These are phyloP conservation scores for Kondoa malvinella DNA, from an alignment of 768 basidiomycete species.

Conservation along the genomic window DNA sequence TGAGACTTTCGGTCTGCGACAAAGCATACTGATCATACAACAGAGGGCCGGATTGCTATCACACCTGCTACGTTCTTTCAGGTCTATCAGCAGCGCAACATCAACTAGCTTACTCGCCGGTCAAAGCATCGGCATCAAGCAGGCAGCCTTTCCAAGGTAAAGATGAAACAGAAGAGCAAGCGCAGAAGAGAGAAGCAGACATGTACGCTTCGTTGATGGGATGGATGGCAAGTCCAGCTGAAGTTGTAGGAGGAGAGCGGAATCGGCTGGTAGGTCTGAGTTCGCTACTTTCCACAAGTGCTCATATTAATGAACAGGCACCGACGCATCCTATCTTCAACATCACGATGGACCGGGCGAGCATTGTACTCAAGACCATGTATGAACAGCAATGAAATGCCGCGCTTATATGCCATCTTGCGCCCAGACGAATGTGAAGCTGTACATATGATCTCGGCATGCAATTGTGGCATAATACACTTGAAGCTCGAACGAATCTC, in stretches of 20 bases:
- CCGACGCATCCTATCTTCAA: conserved; percentile 23
- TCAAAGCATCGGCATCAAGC: background rate
- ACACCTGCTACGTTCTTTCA: conserved; percentile 79
- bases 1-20: background rate
- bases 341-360: conserved; percentile 4
- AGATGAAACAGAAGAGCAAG: background rate
- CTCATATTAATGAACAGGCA: background rate
- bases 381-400: background rate
- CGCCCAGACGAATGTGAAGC: too few species aligned
- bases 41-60: conserved; percentile 82
- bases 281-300: background rate
- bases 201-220: background rate
- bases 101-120: conserved; percentile 38
- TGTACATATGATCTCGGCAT: too few species aligned
- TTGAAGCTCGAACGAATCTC: too few species aligned
- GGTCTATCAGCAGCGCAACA: conserved; percentile 84
- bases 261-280: conserved; percentile 1
- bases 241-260: background rate
- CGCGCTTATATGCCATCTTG: background rate
- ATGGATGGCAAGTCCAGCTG: background rate
- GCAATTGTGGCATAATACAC: too few species aligned
- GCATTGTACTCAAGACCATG: background rate
- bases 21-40: background rate
- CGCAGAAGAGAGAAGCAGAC: background rate
- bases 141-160: background rate